Evolutionary conservation across 768 basidiomycete species (phyloP).

Genomic region (Boletus subcaerulescens): DNA sequence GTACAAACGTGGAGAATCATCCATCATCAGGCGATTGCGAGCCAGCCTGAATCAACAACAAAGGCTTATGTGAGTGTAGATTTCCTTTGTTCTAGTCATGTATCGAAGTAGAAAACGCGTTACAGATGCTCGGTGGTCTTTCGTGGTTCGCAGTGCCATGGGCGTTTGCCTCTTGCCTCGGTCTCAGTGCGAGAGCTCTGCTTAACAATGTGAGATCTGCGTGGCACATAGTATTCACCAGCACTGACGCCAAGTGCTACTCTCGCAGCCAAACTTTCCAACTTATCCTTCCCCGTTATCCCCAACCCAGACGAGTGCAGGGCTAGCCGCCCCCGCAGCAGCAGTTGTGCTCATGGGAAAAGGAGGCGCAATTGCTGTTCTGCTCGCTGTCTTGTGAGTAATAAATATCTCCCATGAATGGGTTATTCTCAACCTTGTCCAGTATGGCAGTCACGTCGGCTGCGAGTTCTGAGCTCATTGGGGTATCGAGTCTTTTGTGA

Average conservation of each 20-base stretch:
- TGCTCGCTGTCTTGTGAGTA: conserved; percentile 39
- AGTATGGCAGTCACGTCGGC: conserved; percentile 49
- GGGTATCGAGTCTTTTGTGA: conserved; percentile 43
- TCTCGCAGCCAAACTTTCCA: conserved; percentile 45
- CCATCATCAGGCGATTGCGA: too few species aligned
- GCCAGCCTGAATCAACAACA: too few species aligned
- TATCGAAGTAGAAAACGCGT: neutral
- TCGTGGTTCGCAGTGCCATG: conserved; percentile 21
- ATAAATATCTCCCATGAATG: neutral
- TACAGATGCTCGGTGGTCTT: conserved; percentile 52
- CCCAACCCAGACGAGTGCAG: conserved; percentile 38
- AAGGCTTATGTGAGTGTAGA: conserved; percentile 34
- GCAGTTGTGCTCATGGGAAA: conserved; percentile 46
- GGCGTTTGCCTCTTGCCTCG: conserved; percentile 45
- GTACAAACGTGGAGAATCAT: too few species aligned
- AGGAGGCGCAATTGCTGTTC: conserved; percentile 41
- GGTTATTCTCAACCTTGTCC: neutral
- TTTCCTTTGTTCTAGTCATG: too few species aligned
- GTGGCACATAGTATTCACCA: too few species aligned
- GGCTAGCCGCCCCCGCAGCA: conserved; percentile 46
- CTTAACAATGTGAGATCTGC: conserved; percentile 26
- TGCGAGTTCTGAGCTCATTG: conserved; percentile 45
- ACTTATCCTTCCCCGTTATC: conserved; percentile 44
- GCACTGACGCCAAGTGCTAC: neutral
- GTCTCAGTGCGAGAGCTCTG: conserved; percentile 40